Base-by-base conservation (phyloP, 495 filamentous ascomycete genomes). In the Hypoxylon lenormandii region DNA sequence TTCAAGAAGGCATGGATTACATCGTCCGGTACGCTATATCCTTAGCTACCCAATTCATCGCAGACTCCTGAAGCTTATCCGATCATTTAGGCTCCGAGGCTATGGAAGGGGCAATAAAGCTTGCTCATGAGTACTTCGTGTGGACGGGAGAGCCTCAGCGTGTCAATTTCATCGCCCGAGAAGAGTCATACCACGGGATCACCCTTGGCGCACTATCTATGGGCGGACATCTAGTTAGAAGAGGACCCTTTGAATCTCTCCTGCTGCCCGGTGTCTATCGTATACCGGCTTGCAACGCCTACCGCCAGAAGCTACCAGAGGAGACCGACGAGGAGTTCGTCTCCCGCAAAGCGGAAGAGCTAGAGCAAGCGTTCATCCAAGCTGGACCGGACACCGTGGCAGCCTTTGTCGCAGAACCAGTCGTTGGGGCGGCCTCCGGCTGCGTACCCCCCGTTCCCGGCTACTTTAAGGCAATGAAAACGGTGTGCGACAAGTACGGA, bases 391-490 rank as follows among this genome's bases (percentile, higher is more conserved):
- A 89, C 1, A 92, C 79, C 1, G 91, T 95, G 7, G 89, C 86
- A 62, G 93, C 90, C 2, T 93, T 95, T 64, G 79, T 95, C 28
- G 87, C 88, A 1, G 92, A 96, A 72, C 87, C 92, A 2, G 78
- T 88, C 10, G 82, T 83, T 38, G 88, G 89, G 5, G 84, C 85
- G 8, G 83, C 86, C 4, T 77, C 90, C 15, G 91, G 89, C 10
- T 91, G 89, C 75, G 84, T 91, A 1, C 86, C 89, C 10, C 80
- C 87, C 8, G 83, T 90, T 3, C 81, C 81, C 0, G 91, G 90
- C 0, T 94, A 94, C 61, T 88, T 93, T 71, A 77, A 82, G 48
- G 89, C 89, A 36, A 87, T 92, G 80, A 84, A 85, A 69, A 78
- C 80, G 1, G 76, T 94, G 13, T 93, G 91, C 74, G 80, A 87